Evolutionary conservation across 176 grass and related monocot species (phyloP), one percentile per base, ranked within the genome.

Genomic region (Oryza brachyantha): DNA sequence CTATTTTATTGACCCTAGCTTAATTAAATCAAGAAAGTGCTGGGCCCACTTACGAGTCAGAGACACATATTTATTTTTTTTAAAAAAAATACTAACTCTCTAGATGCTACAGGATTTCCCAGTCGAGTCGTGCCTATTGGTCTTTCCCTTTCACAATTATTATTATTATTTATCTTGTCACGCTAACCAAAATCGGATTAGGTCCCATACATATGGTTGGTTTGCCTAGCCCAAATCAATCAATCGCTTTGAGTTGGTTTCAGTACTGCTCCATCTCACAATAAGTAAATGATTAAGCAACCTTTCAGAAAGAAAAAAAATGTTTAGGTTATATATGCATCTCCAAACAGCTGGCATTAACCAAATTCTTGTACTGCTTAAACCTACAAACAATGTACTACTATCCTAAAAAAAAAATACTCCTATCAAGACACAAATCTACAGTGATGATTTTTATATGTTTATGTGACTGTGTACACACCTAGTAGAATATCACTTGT

Each of bases 121-220:
- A n/a, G 45, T 35, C 24, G 46, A 60, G 13, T 26, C 0, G n/a
- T n/a, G 10, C 3, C 43, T 2, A 4, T 70, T 42, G 45, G 67
- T 16, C 43, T 68, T 69, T 14, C 40, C 26, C 41, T 31, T 76
- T 19, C 0, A 25, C 19, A 32, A 75, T 48, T 27, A 45, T 13
- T 35, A 10, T 58, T 19, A 26, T 46, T 14, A 43, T n/a, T n/a
- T n/a, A 61, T 60, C 60, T 55, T 22, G 38, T 50, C 22, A 22
- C 52, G 70, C 39, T 66, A 79, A 48, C 70, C 77, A 29, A 36
- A 62, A 29, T 61, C 25, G 10, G 70, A 6, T 43, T 7, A 57
- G 52, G 52, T 57, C 52, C 52, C 19, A 34, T 61, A 11, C 12
- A 41, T 41, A 81, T 81, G 46, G 69, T 38, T 75, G 78, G 52